phyloP scores from a whole-genome alignment of 768 basidiomycete species.

The Lactarius hatsudake region DNA sequence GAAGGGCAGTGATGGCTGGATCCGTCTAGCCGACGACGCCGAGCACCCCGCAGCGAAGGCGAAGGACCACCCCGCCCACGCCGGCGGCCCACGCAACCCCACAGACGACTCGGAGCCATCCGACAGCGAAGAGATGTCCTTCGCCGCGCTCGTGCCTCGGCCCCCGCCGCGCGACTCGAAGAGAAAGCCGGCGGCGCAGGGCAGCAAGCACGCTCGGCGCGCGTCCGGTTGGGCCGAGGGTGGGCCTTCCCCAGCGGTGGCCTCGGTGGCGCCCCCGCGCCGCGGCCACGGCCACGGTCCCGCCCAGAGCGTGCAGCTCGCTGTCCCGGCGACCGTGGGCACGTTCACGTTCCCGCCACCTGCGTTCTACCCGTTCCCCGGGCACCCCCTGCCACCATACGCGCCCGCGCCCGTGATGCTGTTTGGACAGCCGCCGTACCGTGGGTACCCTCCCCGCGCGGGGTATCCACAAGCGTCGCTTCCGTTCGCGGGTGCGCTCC shows the following conservation, averaged over 20 bases:
- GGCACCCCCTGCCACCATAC: slow-evolving; percentile 4
- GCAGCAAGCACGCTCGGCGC: slow-evolving; percentile 10
- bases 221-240: slow-evolving; percentile 8
- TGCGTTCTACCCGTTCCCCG: slow-evolving; percentile 11
- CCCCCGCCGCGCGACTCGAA: slow-evolving; percentile 15
- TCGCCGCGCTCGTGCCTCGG: slow-evolving; percentile 9
- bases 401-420: slow-evolving; percentile 1
- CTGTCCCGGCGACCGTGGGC: slow-evolving; percentile 22
- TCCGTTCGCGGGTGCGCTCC: slow-evolving; percentile 5
- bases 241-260: not conserved
- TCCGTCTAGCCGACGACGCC: slow-evolving; percentile 22
- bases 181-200: slow-evolving; percentile 12
- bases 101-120: slow-evolving; percentile 22
- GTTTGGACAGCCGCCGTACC: slow-evolving; percentile 11
- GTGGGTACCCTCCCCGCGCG: slow-evolving; percentile 11
- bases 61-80: not conserved
- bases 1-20: slow-evolving; percentile 27
- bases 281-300: not conserved
- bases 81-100: slow-evolving; percentile 10
- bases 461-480: slow-evolving; percentile 9
- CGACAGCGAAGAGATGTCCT: slow-evolving; percentile 13
- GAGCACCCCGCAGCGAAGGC: not conserved
- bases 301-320: slow-evolving; percentile 13
- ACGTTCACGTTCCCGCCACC: slow-evolving; percentile 28
- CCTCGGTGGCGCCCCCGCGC: not conserved